Conservation (phyloP, 345 rosid species). For the Triadica sebifera region DNA sequence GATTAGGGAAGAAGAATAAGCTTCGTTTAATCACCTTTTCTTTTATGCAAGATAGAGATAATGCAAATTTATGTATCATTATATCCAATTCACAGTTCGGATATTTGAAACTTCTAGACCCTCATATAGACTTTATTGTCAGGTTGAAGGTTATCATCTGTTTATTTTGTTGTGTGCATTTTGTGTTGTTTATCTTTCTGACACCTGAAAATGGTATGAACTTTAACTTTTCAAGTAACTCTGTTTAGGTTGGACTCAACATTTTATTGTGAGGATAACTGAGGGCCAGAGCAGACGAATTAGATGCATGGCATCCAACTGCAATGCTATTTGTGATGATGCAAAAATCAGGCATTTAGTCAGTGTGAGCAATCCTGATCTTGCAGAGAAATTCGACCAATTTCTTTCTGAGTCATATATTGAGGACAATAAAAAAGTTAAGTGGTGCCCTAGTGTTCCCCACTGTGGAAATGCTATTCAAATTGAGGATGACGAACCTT, state of each 20-base stretch:
- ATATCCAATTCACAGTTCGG: background rate
- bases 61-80: background rate
- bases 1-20: background rate
- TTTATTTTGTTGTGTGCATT: background rate
- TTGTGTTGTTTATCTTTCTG: slow-evolving; percentile 7
- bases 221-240: background rate
- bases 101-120: too few species aligned
- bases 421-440: slow-evolving; percentile 45
- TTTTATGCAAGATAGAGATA: background rate
- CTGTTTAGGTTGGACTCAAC: slow-evolving; percentile 40
- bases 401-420: slow-evolving; percentile 43
- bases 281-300: slow-evolving; percentile 45
- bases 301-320: slow-evolving; percentile 40
- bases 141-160: background rate
- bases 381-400: slow-evolving; percentile 41
- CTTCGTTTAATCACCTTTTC: background rate
- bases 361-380: slow-evolving; percentile 25
- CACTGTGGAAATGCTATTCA: slow-evolving; percentile 47
- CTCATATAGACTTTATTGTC: background rate
- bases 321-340: slow-evolving; percentile 45
- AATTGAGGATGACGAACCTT: slow-evolving; percentile 34
- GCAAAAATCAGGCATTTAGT: slow-evolving; percentile 33
- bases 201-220: background rate
- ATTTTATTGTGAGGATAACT: slow-evolving; percentile 44
- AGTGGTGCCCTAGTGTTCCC: slow-evolving; percentile 53